These are phyloP conservation scores for Dalbergia oliveri DNA, from an alignment of 306 rosid species.

Conservation along the genomic window DNA sequence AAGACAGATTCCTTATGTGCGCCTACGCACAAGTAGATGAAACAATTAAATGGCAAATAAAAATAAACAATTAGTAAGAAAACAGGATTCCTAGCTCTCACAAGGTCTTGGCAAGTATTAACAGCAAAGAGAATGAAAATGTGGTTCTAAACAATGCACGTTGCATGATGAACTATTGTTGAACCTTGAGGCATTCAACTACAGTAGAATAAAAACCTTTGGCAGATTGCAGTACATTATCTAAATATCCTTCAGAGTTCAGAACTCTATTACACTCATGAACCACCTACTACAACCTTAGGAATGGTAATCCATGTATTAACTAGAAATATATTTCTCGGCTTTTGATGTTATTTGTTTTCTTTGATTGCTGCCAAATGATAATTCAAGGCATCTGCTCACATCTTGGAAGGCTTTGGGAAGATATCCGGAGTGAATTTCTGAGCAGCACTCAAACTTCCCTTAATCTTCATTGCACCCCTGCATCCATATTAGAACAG, in stretches of 20 bases:
- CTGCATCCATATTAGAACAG: slow-evolving; percentile 53
- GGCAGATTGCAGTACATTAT: slow-evolving; percentile 31
- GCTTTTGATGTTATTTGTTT: slow-evolving; percentile 29
- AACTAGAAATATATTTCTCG: slow-evolving; percentile 23
- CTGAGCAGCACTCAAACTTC: slow-evolving; percentile 88
- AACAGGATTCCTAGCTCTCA: neutral
- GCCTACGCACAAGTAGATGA: neutral
- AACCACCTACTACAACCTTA: slow-evolving; percentile 32
- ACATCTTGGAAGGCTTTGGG: slow-evolving; percentile 96
- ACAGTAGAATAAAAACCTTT: slow-evolving; percentile 20
- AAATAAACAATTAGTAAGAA: neutral
- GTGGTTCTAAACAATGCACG: neutral
- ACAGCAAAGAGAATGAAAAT: neutral
- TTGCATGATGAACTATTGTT: slow-evolving; percentile 3
- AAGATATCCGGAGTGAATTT: slow-evolving; percentile 91
- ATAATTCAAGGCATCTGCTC: slow-evolving; percentile 49
- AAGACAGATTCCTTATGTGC: too few relatives aligned
- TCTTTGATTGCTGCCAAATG: slow-evolving; percentile 24
- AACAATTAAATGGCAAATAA: neutral
- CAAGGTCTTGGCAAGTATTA: neutral
- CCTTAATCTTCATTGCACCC: slow-evolving; percentile 90
- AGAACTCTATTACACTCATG: slow-evolving; percentile 24
- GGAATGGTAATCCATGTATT: slow-evolving; percentile 32
- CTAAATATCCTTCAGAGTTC: slow-evolving; percentile 32
- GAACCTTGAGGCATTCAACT: slow-evolving; percentile 30